Evolutionary conservation across 176 grass and related monocot genomes (phyloP).

Genomic region (Zea luxurians): DNA sequence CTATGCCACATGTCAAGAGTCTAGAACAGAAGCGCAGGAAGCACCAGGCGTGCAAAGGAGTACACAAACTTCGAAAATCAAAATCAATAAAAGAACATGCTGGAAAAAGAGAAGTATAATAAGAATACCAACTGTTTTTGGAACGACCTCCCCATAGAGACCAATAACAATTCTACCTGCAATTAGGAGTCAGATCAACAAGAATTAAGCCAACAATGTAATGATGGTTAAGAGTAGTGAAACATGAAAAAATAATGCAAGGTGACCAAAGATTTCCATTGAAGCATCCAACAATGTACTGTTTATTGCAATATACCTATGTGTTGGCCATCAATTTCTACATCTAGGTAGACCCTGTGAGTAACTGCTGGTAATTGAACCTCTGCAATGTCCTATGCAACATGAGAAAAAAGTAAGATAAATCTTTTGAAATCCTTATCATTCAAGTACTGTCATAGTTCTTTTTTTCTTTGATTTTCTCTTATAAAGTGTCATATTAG

Average conservation of each 20-base stretch:
- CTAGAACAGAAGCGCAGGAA: neutral
- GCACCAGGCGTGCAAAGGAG: neutral
- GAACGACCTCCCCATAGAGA: conserved; percentile 75
- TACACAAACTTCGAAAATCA: conserved; percentile 4
- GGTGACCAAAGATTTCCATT: neutral
- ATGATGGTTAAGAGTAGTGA: neutral
- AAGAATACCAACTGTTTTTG: conserved; percentile 85
- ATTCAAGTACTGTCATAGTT: neutral
- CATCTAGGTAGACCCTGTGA: conserved; percentile 85
- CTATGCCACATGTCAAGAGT: neutral
- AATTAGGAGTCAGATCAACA: neutral
- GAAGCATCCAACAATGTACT: neutral
- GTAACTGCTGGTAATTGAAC: conserved; percentile 70
- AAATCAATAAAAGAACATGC: conserved; percentile 4
- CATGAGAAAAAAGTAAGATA: conserved; percentile 1
- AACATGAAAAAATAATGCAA: neutral
- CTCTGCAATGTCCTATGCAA: conserved; percentile 48
- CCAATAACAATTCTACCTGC: conserved; percentile 96
- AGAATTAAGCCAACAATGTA: neutral
- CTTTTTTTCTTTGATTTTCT: neutral
- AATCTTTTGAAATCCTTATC: conserved; percentile 2
- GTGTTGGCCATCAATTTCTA: conserved; percentile 83
- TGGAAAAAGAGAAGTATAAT: neutral
- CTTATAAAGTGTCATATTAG: neutral
- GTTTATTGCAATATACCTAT: conserved; percentile 53